phyloP scores from a whole-genome alignment of 176 grass and related monocot genomes.

The Carex pumila region DNA sequence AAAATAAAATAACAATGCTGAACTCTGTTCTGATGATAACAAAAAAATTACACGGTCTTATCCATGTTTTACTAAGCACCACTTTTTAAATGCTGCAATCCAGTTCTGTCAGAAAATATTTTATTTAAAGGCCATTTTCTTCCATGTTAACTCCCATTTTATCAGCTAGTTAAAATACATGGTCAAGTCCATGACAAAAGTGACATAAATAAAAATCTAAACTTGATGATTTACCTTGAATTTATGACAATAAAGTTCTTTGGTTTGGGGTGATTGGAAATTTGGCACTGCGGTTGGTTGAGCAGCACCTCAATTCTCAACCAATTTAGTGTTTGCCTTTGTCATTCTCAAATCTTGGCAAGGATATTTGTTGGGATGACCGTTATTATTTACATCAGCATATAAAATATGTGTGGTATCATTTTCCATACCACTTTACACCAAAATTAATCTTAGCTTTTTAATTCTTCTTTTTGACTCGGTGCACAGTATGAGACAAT shows the following conservation, averaged over 20 bases:
- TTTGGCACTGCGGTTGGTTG: neutral
- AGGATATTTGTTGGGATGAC: neutral
- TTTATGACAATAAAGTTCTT: neutral
- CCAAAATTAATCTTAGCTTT: slow-evolving; percentile 1
- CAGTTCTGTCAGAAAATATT: neutral
- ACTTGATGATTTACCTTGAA: neutral
- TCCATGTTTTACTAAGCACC: no score
- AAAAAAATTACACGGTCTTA: no score
- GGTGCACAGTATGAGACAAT: neutral
- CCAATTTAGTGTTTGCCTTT: neutral
- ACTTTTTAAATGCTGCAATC: neutral
- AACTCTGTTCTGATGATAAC: no score
- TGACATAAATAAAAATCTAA: neutral
- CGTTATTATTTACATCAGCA: neutral
- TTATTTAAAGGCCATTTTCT: neutral
- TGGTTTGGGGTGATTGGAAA: neutral
- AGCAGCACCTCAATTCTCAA: neutral
- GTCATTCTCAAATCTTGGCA: neutral
- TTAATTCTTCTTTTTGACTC: neutral
- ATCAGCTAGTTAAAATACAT: neutral
- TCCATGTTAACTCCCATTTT: neutral
- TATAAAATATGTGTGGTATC: neutral
- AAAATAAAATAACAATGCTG: neutral
- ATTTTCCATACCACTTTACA: neutral
- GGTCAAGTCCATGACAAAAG: neutral